Percentiles rank a stretch among this genome's conserved stretches.
Evolutionary conservation across 306 rosid genomes (phyloP).

Genomic region (Begonia fuchsioides): DNA sequence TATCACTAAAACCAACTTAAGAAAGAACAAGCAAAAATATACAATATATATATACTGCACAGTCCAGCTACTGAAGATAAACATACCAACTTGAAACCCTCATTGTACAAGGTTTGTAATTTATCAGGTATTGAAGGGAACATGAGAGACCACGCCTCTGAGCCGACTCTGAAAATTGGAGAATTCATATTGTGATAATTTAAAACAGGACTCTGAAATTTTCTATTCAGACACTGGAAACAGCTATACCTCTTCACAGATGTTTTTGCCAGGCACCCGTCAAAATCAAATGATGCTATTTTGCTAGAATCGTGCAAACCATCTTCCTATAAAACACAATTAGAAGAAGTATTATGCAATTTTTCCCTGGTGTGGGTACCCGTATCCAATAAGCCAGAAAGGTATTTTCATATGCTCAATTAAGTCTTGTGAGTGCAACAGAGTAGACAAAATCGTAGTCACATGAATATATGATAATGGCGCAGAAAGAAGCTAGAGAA

Average conservation of each 20-base stretch:
- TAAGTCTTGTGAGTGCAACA: no score
- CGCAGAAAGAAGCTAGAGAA: no score
- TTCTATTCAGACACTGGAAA: constrained; percentile 3
- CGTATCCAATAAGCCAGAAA: no score
- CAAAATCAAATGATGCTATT: constrained; percentile 98
- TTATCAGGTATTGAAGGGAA: constrained; percentile 68
- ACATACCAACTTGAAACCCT: constrained; percentile 88
- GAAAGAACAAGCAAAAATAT: neutral
- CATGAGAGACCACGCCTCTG: constrained; percentile 83
- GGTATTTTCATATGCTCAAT: no score
- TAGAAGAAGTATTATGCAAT: neutral
- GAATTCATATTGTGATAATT: neutral
- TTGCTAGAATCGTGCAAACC: constrained; percentile 66
- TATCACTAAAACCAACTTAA: neutral
- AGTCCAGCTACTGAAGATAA: neutral
- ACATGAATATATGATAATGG: no score
- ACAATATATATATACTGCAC: neutral
- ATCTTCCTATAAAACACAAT: constrained; percentile 40
- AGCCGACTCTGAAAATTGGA: constrained; percentile 53
- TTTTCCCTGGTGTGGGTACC: no score
- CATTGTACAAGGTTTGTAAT: constrained; percentile 55
- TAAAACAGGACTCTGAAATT: neutral
- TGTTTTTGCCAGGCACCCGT: constrained; percentile 83
- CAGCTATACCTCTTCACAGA: constrained; percentile 35
- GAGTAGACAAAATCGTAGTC: no score